phyloP scores from a whole-genome alignment of 805 yeast genomes.

The Metahyphopichia silvanorum region DNA sequence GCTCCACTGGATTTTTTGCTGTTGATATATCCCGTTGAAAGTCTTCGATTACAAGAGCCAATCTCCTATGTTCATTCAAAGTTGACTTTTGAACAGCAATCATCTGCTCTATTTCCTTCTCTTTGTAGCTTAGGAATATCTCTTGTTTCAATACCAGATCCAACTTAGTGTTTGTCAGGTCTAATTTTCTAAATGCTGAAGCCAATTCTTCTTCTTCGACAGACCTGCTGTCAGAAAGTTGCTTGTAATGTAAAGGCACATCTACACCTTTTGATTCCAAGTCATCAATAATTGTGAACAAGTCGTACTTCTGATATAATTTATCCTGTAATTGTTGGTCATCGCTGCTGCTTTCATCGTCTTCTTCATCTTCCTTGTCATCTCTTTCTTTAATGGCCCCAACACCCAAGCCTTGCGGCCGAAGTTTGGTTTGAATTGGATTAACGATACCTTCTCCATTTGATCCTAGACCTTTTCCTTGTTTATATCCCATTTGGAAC shows the following conservation, averaged over 20 bases:
- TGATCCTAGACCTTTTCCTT: conserved; percentile 83
- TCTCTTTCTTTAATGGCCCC: conserved; percentile 54
- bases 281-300: conserved; percentile 34
- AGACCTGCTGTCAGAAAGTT: conserved; percentile 22
- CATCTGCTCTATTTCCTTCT: conserved; percentile 4
- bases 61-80: too few species aligned
- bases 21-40: too few species aligned
- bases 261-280: conserved; percentile 30
- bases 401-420: conserved; percentile 71
- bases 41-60: too few species aligned
- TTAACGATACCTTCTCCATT: conserved; percentile 66
- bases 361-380: conserved; percentile 11
- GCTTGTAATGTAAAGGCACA: conserved; percentile 35
- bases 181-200: conserved; percentile 11
- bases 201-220: conserved; percentile 7
- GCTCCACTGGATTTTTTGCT: too few species aligned
- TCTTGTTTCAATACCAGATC: conserved; percentile 10
- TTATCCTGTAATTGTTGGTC: conserved; percentile 8
- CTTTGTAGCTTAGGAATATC: conserved; percentile 4
- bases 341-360: conserved; percentile 18
- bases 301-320: conserved; percentile 11
- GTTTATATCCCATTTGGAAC: conserved; percentile 81
- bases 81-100: too few species aligned
- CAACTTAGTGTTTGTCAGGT: conserved; percentile 11
- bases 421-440: conserved; percentile 71